Evolutionary conservation across 1,284 basidiomycete genomes (phyloP), one percentile per base, ranked within the genome.

Genomic region (Flammula alnicola): DNA sequence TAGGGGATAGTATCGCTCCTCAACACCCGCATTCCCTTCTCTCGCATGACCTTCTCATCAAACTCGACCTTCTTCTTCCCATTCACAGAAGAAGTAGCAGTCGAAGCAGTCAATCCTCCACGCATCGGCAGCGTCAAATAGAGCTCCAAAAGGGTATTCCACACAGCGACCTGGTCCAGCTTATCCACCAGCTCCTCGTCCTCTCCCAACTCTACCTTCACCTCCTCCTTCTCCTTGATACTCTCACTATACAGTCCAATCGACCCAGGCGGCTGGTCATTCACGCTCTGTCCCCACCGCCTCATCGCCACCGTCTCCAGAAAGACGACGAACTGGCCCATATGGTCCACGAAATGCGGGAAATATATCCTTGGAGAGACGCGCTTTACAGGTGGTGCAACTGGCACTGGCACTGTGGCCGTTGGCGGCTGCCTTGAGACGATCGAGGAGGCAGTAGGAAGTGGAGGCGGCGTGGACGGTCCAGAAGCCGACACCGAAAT

Each of bases 121-220:
- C 41, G 29, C 40, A 48, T 60, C 25, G 66, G 76, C 5, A 81
- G 70, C 0, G 83, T 80, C 20, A 99, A 81, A 66, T 98, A 98
- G 12, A 99, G 80, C 70, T 99, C 96, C 44, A 99, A 75, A 2
- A 99, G 74, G 1, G 96, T 98, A 69, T 97, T 98, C 95, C 96
- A 98, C 10, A 98, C 87, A 0, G 93, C 88, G 9, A 81, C 78
- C 65, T 96, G 93, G 63, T 97, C 93, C 11, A 69, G 67, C 57
- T 72, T 70, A 49, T 92, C 88, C 0, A 55, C 31, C 22, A 71
- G 68, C 25, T 79, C 78, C 20, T 80, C 80, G 41, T 84, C 81
- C 10, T 70, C 42, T 51, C 53, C 32, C 58, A 57, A 52, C 62
- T 68, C 44, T 26, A 20, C n/a, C 2, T 48, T 44, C 38, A 10